Evolutionary conservation across 495 filamentous ascomycete genomes (phyloP), one percentile per base, ranked within the genome.

Genomic region (Xylaria cubensis): DNA sequence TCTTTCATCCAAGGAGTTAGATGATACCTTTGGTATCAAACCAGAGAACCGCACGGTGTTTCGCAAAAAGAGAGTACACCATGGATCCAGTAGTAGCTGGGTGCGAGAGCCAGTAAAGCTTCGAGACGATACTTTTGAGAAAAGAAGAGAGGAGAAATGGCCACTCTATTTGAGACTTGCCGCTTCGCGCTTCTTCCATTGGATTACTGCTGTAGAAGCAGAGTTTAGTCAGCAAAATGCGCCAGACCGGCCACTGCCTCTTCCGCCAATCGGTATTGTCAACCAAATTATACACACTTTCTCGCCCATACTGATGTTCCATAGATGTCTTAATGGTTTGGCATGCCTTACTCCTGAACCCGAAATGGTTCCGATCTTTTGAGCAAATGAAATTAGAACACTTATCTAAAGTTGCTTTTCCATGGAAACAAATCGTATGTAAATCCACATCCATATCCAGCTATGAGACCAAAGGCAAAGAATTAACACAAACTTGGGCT

Each of bases 121-220:
- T 56, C 53, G 53, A 32, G 53, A 56, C 15, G 53, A 56, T 32
- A 56, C 53, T 32, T 56, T 32, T 10, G 53, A 56, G 26, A 56
- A 56, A 56, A 56, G 53, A 56, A 56, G 53, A 56, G 53, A 56
- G 12, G 53, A 32, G 53, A 56, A 56, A 32, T 56, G 53, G 53
- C 53, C 53, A 5, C 26, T 56, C 15, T 56, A 56, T 56, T 56
- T 56, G 26, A 32, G 53, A 26, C 53, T 56, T 56, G 53, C 53
- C 4, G 53, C 53, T 26, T 56, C 53, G 2, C 53, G 53, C 53
- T 56, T 56, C 53, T 56, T 56, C 13, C 6, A 6, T 56, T 56
- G 53, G 53, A 32, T 56, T 56, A 26, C 26, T 56, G 53, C 26
- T 56, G 26, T 56, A 56, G 53, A 56, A 56, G 26, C 26, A 32